These are phyloP conservation scores for Neotropicomus parvogracilis DNA, from an alignment of 1,284 basidiomycete species.

Conservation along the genomic window DNA sequence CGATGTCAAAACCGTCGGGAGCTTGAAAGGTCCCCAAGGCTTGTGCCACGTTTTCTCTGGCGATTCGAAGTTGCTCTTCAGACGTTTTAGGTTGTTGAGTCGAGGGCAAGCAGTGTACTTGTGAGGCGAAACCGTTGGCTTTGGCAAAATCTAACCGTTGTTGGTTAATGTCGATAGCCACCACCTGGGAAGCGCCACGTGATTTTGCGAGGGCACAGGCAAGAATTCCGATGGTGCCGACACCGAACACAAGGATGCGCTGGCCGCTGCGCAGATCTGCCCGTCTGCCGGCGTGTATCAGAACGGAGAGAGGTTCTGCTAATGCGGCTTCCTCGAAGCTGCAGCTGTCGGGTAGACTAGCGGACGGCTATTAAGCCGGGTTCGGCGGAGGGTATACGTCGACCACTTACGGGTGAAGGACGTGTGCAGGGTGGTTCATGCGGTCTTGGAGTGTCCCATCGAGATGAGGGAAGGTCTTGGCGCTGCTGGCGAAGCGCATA, in stretches of 20 bases:
- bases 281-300: slow-evolving; percentile 79
- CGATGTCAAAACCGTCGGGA: slow-evolving; percentile 82
- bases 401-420: slow-evolving; percentile 77
- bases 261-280: slow-evolving; percentile 58
- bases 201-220: slow-evolving; percentile 77
- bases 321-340: slow-evolving; percentile 79
- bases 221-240: slow-evolving; percentile 89
- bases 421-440: slow-evolving; percentile 85
- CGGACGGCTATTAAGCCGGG: slow-evolving; percentile 14
- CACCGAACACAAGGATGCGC: slow-evolving; percentile 84
- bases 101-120: slow-evolving; percentile 64
- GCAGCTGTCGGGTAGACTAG: slow-evolving; percentile 73
- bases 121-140: slow-evolving; percentile 71
- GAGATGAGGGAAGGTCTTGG: slow-evolving; percentile 89
- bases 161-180: slow-evolving; percentile 84
- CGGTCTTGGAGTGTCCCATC: slow-evolving; percentile 87
- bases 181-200: slow-evolving; percentile 65
- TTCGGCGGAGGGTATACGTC: background rate
- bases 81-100: slow-evolving; percentile 46
- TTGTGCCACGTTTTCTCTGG: slow-evolving; percentile 55
- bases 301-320: slow-evolving; percentile 88
- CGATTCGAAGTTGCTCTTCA: slow-evolving; percentile 64
- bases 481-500: slow-evolving; percentile 86
- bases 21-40: slow-evolving; percentile 58
- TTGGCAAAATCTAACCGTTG: slow-evolving; percentile 76